These are phyloP conservation scores for Pichia sp. DNA, from an alignment of 1,139 yeast species.

Conservation along the genomic window DNA sequence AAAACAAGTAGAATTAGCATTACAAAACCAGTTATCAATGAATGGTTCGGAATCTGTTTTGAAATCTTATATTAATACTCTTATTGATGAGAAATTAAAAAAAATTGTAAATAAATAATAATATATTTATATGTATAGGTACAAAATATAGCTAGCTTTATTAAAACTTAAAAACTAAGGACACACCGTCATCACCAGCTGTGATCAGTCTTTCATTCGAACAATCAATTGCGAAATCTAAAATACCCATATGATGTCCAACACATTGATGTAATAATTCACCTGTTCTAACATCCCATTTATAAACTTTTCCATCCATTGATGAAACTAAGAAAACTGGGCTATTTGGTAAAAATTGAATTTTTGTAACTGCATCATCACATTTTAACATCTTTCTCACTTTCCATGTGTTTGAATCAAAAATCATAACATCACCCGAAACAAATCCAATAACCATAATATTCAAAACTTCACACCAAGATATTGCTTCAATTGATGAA, in stretches of 20 bases:
- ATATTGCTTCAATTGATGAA: constrained; percentile 76
- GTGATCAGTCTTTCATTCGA: constrained; percentile 68
- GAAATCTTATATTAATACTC: constrained; percentile 39
- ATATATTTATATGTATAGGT: not conserved
- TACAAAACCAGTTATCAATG: constrained; percentile 49
- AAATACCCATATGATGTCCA: constrained; percentile 92
- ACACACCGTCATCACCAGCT: constrained; percentile 98
- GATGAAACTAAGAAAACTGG: constrained; percentile 64
- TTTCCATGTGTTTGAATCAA: constrained; percentile 83
- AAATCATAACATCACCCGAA: constrained; percentile 74
- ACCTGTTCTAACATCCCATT: constrained; percentile 88
- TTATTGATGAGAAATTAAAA: constrained; percentile 47
- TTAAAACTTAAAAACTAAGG: constrained; percentile 49
- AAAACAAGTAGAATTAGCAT: constrained; percentile 61
- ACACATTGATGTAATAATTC: constrained; percentile 65
- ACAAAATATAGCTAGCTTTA: too few species aligned
- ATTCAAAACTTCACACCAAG: constrained; percentile 66
- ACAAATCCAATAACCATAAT: constrained; percentile 84
- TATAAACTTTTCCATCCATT: constrained; percentile 79
- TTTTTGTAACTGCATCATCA: constrained; percentile 78
- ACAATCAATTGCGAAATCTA: constrained; percentile 60
- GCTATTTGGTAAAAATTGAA: constrained; percentile 53
- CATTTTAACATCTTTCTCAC: constrained; percentile 63
- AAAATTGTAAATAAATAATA: not conserved
- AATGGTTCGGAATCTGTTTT: constrained; percentile 29